Base-by-base conservation (phyloP, 2,329 filamentous ascomycete genomes). In the Pseudopithomyces chartarum region DNA sequence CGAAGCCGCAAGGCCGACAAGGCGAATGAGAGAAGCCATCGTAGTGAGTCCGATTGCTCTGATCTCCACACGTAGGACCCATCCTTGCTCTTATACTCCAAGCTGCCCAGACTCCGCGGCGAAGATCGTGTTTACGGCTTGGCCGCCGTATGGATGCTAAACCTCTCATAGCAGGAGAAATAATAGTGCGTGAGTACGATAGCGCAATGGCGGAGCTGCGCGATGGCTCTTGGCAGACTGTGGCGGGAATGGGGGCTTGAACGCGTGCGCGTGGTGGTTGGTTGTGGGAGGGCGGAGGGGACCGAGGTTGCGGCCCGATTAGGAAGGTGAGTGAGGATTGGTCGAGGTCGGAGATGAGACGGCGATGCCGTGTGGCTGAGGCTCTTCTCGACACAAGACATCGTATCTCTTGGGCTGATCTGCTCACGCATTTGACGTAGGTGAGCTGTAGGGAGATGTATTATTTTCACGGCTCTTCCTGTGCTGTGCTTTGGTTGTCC, bases 241-340 rank as follows among this genome's bases (percentile, higher is more conserved):
- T 50, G 47, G 46, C 40, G 52, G 19, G 38, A 19, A 34, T 34
- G 42, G 58, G 47, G 52, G 58, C 55, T 42, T 58, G 58, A 60
- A 56, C 22, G 58, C 58, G 58, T 60, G 55, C 44, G 15, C 20
- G 12, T 23, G 46, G 20, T 60, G 55, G 49, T 60, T 60, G 58
- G 58, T 47, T 58, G 52, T 20, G 42, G 46, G 26, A 46, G 38
- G 38, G n/a, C 34, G 43, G 29, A 10, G 22, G 15, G 29, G 13
- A 38, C 56, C 56, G 44, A 55, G 52, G 48, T n/a, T n/a, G 29
- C 29, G 13, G 40, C 52, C 40, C 12, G 22, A 51, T 55, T 49
- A 39, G 56, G 56, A 48, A 58, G 56, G 56, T 55, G 26, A 43
- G 15, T n/a, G 15, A 32, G n/a, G 5, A 53, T 57, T 44, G 38